Base-by-base conservation (phyloP, 2,329 filamentous ascomycete genomes). In the Talaromyces piceae region DNA sequence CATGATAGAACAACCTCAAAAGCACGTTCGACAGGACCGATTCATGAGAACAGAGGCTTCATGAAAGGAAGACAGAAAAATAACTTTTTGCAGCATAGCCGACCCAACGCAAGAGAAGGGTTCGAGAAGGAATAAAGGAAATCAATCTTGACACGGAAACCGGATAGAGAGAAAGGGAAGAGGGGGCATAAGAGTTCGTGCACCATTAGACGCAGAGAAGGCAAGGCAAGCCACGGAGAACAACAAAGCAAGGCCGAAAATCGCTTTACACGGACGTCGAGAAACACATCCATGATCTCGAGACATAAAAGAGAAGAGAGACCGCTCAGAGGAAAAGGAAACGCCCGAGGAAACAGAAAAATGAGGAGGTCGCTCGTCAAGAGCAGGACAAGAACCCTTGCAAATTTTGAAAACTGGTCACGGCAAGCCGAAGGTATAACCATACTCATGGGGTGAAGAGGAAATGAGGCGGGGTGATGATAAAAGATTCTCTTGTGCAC, bases 21-120 rank as follows among this genome's bases (percentile, higher is more conserved):
- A 65, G 66, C 60, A 65, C 58, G 61, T 67, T 67, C 65, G 61
- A 67, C 67, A 66, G 63, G 60, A 61, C 65, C 65, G 65, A 59
- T 66, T 61, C 61, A 57, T 64, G 60, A 58, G 60, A 55, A 58
- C 56, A 59, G 61, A 63, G 50, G 53, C 50, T 51, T 53, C 50
- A 55, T 52, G 39, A 43, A 43, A 43, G 23, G 23, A 43, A 60
- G 20, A 43, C 13, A 43, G 23, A 43, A 43, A 60, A 58, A 59
- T 60, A 66, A 72, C 65, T 72, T 72, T 71, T 71, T 66, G 67
- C 68, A 71, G 61, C 70, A 65, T 65, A 37, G 68, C 68, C 68
- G 69, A 66, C 68, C 69, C 68, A 69, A 62, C 62, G n/a, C n/a
- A n/a, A 61, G 63, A 61, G 64, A 68, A 64, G 59, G 60, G 57